Evolutionary conservation across 2,329 filamentous ascomycete species (phyloP).

Genomic region (Neonectria punicea): DNA sequence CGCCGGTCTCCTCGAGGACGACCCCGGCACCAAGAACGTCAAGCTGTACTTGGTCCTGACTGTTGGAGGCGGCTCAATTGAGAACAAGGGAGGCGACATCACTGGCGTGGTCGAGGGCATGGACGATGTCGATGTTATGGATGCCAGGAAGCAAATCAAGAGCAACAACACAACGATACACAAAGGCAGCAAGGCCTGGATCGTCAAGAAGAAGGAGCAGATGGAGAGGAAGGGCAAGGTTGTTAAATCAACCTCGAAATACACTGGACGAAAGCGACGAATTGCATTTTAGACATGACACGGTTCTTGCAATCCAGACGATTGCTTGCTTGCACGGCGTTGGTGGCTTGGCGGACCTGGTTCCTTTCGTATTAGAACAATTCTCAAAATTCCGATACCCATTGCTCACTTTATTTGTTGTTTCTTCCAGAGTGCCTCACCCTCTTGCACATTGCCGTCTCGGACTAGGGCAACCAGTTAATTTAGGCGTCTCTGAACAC

Average conservation of each 20-base stretch:
- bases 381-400: constrained; percentile 30
- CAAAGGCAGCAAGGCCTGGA: constrained; percentile 89
- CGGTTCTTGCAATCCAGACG: constrained; percentile 18
- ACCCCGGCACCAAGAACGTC: constrained; percentile 93
- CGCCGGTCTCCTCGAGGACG: constrained; percentile 93
- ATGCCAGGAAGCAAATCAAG: constrained; percentile 67
- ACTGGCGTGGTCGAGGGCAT: constrained; percentile 89
- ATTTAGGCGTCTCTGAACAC: background rate
- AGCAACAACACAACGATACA: constrained; percentile 65
- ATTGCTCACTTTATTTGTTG: background rate
- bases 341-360: constrained; percentile 32
- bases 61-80: constrained; percentile 72
- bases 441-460: background rate
- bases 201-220: constrained; percentile 87
- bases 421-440: background rate
- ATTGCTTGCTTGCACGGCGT: constrained; percentile 45
- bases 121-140: constrained; percentile 86
- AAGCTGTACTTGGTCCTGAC: constrained; percentile 97
- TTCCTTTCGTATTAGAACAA: constrained; percentile 4
- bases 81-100: constrained; percentile 76
- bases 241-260: constrained; percentile 91
- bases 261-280: constrained; percentile 89
- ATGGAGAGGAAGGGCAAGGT: constrained; percentile 96
- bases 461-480: background rate
- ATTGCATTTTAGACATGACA: constrained; percentile 70